phyloP scores from a whole-genome alignment of 371 early-diverging fungal genomes.

The Umbelopsis sp. region DNA sequence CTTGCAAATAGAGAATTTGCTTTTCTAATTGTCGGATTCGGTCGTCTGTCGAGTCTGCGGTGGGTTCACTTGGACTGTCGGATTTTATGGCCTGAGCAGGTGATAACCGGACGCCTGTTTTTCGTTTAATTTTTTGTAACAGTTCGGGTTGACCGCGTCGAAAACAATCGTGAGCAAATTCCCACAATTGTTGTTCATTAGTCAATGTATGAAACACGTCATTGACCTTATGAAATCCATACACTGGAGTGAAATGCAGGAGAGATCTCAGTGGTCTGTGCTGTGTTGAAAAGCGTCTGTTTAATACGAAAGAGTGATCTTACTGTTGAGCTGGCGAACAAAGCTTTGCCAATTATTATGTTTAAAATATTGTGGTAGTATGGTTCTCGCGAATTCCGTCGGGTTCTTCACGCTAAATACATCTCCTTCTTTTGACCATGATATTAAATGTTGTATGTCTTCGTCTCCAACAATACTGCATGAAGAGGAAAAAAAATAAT shows the following conservation, averaged over 20 bases:
- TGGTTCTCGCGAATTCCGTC: conserved; percentile 65
- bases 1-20: conserved; percentile 2
- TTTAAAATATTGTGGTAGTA: conserved; percentile 84
- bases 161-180: conserved; percentile 11
- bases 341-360: conserved; percentile 89
- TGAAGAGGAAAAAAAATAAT: not conserved
- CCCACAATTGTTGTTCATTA: conserved; percentile 10
- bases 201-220: conserved; percentile 17
- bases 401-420: conserved; percentile 79
- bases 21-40: conserved; percentile 3
- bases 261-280: not conserved
- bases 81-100: conserved; percentile 5
- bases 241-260: conserved; percentile 28
- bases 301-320: not conserved
- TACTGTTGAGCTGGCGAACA: conserved; percentile 85
- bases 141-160: conserved; percentile 11
- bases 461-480: conserved; percentile 51
- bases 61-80: conserved; percentile 2
- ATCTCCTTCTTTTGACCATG: conserved; percentile 58
- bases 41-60: not conserved
- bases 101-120: not conserved
- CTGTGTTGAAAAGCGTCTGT: too few relatives aligned
- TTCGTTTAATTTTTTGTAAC: conserved; percentile 16
- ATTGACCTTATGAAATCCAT: conserved; percentile 39
- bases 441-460: conserved; percentile 47